phyloP scores from a whole-genome alignment of 1,139 yeast genomes.

The Kurtzmaniella quercitrusa region DNA sequence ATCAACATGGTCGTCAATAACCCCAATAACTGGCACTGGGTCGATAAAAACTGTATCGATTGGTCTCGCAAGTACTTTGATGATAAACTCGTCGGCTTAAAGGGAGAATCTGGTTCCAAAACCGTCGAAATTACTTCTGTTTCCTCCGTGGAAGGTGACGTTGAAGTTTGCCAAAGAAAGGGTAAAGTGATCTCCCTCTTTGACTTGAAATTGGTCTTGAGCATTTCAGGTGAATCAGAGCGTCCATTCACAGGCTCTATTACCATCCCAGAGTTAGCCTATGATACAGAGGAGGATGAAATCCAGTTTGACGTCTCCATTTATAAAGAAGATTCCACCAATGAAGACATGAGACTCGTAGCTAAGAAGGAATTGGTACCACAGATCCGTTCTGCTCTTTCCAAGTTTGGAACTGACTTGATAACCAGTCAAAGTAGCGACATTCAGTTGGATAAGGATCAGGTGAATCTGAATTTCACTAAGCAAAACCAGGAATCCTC shows the following conservation, averaged over 20 bases:
- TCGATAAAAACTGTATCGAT: conserved; percentile 89
- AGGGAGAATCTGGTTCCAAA: conserved; percentile 31
- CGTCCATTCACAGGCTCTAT: conserved; percentile 59
- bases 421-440: conserved; percentile 75
- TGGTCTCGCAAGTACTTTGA: conserved; percentile 83
- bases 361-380: conserved; percentile 67
- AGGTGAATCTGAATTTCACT: conserved; percentile 66
- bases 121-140: conserved; percentile 47
- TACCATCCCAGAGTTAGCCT: conserved; percentile 89
- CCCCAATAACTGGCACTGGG: conserved; percentile 87
- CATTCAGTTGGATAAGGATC: conserved; percentile 67
- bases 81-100: conserved; percentile 50
- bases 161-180: conserved; percentile 93
- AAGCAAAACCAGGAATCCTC: conserved; percentile 51
- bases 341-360: conserved; percentile 46
- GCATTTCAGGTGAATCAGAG: conserved; percentile 37
- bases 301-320: conserved; percentile 76
- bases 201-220: conserved; percentile 67
- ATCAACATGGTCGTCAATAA: conserved; percentile 44
- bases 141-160: conserved; percentile 86
- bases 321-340: conserved; percentile 54
- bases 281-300: conserved; percentile 82
- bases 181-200: conserved; percentile 92
- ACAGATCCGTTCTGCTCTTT: conserved; percentile 54
- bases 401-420: conserved; percentile 71